These are phyloP conservation scores for Phaeophleospora eucalypticola DNA, from an alignment of 2,329 filamentous ascomycete genomes.

Conservation along the genomic window DNA sequence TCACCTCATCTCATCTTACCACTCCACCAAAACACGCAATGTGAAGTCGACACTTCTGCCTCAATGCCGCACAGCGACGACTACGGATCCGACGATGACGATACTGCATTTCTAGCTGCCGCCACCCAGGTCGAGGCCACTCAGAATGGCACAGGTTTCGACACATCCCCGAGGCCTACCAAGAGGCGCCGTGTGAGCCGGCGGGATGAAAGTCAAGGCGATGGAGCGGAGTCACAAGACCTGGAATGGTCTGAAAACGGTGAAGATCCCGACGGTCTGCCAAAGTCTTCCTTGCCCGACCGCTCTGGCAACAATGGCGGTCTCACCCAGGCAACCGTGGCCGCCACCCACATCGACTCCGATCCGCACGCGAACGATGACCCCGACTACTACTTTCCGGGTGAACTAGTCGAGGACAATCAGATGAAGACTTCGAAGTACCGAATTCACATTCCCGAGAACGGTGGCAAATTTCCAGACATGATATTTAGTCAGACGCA, in stretches of 20 bases:
- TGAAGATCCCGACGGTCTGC: conserved; percentile 19
- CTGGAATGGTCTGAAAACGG: conserved; percentile 18
- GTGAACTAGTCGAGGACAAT: conserved; percentile 20
- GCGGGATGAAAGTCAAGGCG: conserved; percentile 17
- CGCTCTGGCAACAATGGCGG: conserved; percentile 4
- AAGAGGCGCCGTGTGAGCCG: conserved; percentile 28
- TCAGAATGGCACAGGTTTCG: conserved; percentile 27
- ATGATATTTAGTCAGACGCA: conserved; percentile 44
- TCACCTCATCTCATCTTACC: background rate
- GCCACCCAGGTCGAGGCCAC: conserved; percentile 31
- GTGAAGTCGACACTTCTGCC: too few relatives aligned
- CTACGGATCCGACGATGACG: conserved; percentile 31
- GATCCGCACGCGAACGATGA: conserved; percentile 12
- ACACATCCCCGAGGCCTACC: conserved; percentile 30
- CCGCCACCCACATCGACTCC: conserved; percentile 6
- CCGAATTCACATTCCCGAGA: conserved; percentile 42
- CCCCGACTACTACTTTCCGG: conserved; percentile 24
- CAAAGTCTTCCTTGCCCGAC: conserved; percentile 9
- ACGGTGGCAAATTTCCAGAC: conserved; percentile 39
- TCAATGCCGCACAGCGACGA: conserved; percentile 31
- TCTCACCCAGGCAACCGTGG: conserved; percentile 8
- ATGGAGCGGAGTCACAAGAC: conserved; percentile 23
- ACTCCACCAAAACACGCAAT: background rate
- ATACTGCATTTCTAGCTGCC: conserved; percentile 29
- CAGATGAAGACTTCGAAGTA: conserved; percentile 36